phyloP scores from a whole-genome alignment of 768 basidiomycete genomes.

The Fomitopsis serialis region DNA sequence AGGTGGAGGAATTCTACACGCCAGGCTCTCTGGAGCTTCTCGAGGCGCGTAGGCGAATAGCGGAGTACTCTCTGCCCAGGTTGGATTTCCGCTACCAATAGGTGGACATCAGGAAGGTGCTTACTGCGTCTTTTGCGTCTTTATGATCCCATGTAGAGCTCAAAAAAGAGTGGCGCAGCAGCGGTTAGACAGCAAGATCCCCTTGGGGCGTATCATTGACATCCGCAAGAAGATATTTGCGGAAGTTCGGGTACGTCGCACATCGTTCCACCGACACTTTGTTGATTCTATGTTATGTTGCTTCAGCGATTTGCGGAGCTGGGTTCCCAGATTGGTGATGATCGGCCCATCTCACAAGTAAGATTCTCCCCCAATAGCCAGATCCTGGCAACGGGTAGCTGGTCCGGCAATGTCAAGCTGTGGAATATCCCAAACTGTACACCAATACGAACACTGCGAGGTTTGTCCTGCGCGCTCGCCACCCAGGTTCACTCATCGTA shows the following conservation, averaged over 20 bases:
- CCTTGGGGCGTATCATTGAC: constrained; percentile 86
- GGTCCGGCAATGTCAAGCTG: constrained; percentile 91
- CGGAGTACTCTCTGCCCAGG: constrained; percentile 94
- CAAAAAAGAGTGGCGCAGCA: constrained; percentile 91
- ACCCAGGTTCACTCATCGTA: not conserved
- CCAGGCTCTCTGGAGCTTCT: constrained; percentile 85
- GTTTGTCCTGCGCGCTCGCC: constrained; percentile 31
- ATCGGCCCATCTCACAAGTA: constrained; percentile 88
- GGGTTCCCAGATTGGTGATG: constrained; percentile 97
- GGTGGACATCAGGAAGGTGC: constrained; percentile 60
- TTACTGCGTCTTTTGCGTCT: constrained; percentile 50
- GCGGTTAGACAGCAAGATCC: constrained; percentile 82
- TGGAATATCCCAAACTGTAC: constrained; percentile 96
- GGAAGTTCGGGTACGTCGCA: constrained; percentile 73
- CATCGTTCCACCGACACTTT: not conserved
- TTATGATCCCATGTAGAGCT: constrained; percentile 67
- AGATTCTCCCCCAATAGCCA: constrained; percentile 92
- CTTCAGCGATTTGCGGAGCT: constrained; percentile 81
- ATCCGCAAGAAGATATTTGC: constrained; percentile 86
- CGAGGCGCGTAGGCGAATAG: constrained; percentile 78
- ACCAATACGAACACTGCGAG: constrained; percentile 67
- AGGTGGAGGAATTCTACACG: constrained; percentile 96
- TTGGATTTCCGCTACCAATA: constrained; percentile 60
- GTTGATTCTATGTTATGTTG: not conserved
- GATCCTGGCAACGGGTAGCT: constrained; percentile 87